Evolutionary conservation across 2,329 filamentous ascomycete genomes (phyloP).

Genomic region (Aspergillus eucalypticola): DNA sequence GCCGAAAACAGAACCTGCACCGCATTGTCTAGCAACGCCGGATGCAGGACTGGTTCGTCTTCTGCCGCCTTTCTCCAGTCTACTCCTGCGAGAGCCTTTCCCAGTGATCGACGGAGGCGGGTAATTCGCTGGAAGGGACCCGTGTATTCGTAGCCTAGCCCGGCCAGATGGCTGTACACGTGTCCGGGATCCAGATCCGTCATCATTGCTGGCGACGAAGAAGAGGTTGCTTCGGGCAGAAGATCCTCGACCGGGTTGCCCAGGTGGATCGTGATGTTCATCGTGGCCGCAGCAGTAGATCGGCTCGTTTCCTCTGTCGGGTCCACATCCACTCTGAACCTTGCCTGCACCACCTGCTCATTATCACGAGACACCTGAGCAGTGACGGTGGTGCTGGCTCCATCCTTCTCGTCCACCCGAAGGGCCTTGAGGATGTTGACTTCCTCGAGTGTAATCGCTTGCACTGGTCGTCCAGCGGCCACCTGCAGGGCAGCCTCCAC

Average conservation of each 20-base stretch:
- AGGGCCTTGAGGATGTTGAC: background rate
- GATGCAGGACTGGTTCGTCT: background rate
- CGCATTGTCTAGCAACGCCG: background rate
- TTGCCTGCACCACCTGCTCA: background rate
- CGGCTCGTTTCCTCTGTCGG: background rate
- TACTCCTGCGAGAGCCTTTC: background rate
- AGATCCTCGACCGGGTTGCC: background rate
- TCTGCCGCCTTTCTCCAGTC: background rate
- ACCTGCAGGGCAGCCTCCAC: slow-evolving; percentile 8
- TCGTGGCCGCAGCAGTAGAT: background rate
- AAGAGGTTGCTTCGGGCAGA: too few relatives aligned
- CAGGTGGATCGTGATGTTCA: background rate
- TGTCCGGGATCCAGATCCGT: background rate
- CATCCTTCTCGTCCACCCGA: background rate
- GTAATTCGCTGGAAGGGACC: background rate
- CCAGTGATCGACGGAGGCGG: background rate
- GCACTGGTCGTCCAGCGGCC: background rate
- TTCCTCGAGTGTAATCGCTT: background rate
- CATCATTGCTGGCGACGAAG: background rate
- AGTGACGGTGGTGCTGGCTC: background rate
- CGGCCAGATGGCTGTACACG: background rate
- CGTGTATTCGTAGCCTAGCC: background rate
- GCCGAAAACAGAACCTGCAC: slow-evolving; percentile 1
- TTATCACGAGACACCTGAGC: background rate
- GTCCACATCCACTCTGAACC: background rate